A percentile compares a stretch with the other conserved stretches of the same genome.
phyloP scores from a whole-genome alignment of 208 protist species.

The Trypanosoma rangeli region DNA sequence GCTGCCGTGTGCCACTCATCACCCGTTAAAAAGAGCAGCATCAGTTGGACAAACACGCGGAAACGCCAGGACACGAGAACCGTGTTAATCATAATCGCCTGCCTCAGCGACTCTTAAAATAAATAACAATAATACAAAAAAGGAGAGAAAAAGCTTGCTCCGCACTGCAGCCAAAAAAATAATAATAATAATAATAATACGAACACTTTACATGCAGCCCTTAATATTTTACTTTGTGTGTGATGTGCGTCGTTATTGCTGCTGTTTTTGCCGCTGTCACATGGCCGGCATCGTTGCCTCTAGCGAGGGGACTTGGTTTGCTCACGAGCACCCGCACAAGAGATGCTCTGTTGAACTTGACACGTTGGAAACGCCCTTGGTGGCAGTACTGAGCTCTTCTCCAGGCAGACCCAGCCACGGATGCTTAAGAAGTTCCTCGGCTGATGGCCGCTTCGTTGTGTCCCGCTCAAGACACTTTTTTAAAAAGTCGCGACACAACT shows the following conservation, averaged over 20 bases:
- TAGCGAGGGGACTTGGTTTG: no score
- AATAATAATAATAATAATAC: not conserved
- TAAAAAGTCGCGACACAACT: slow-evolving; percentile 66
- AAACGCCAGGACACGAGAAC: no score
- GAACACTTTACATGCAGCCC: not conserved
- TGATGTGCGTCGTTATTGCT: not conserved
- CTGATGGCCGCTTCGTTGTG: slow-evolving; percentile 59
- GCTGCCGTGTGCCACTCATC: no score
- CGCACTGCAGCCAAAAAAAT: no score
- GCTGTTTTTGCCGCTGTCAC: not conserved
- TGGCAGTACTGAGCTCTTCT: not conserved
- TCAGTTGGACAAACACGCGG: no score
- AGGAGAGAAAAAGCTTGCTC: no score
- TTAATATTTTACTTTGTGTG: not conserved
- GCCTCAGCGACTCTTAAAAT: no score
- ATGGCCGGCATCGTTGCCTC: no score
- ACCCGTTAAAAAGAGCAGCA: no score
- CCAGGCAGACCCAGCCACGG: slow-evolving; percentile 44
- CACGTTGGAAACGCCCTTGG: not conserved
- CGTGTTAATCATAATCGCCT: no score
- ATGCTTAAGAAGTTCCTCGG: slow-evolving; percentile 75
- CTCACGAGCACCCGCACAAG: not conserved
- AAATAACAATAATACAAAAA: no score
- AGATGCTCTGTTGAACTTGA: not conserved
- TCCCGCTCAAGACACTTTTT: slow-evolving; percentile 80